Conservation (phyloP, 1,284 basidiomycete genomes). For the Pholiota adiposa region DNA sequence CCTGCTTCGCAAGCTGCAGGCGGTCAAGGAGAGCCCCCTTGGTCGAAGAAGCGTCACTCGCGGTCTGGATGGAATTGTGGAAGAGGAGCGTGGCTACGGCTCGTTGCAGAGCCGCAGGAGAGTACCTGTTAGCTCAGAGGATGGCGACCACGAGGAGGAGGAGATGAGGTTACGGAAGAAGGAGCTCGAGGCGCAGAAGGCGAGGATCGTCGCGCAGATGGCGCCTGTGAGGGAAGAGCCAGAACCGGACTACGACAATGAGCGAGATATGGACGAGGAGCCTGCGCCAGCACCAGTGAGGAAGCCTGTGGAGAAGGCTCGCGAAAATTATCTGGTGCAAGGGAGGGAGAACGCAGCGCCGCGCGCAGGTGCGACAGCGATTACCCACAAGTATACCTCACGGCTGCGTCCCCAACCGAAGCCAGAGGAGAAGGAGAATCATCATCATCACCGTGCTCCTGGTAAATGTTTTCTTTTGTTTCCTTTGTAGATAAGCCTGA, state of each 20-base stretch:
- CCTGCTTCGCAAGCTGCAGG: constrained; percentile 49
- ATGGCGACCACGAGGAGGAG: constrained; percentile 55
- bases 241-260: constrained; percentile 49
- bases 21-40: constrained; percentile 45
- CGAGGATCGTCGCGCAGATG: constrained; percentile 90
- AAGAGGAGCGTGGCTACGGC: constrained; percentile 26
- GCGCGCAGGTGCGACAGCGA: not conserved
- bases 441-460: constrained; percentile 20
- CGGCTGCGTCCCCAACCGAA: not conserved
- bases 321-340: constrained; percentile 17
- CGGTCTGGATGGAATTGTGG: constrained; percentile 31
- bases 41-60: constrained; percentile 33
- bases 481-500: not conserved
- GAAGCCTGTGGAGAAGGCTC: constrained; percentile 11
- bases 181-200: constrained; percentile 85
- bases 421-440: constrained; percentile 30
- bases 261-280: constrained; percentile 37
- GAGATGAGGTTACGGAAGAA: constrained; percentile 61
- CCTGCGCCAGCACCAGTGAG: not conserved
- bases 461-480: constrained; percentile 14
- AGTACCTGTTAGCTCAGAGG: constrained; percentile 21
- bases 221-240: constrained; percentile 58
- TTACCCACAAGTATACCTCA: not conserved
- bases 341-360: constrained; percentile 39
- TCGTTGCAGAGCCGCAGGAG: constrained; percentile 1